Conservation (phyloP, 176 grass and related monocot species). For the Zea luxurians region DNA sequence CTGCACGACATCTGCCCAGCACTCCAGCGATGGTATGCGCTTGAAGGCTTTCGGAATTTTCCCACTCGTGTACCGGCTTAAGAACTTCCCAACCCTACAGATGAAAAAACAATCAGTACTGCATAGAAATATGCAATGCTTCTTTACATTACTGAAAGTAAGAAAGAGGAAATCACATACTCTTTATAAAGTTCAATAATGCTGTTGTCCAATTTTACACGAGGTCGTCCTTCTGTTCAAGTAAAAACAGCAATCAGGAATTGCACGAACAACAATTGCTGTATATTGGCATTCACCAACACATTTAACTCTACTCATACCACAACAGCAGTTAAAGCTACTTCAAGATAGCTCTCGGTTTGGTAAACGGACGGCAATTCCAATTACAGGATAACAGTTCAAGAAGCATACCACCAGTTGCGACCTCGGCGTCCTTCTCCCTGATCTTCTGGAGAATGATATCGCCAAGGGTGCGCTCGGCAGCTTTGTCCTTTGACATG, state of each 20-base stretch:
- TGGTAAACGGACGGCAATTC: neutral
- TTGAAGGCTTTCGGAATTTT: constrained; percentile 89
- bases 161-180: constrained; percentile 40
- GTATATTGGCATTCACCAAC: neutral
- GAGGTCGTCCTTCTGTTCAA: constrained; percentile 55
- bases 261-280: neutral
- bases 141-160: neutral
- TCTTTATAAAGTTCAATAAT: constrained; percentile 68
- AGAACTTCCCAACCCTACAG: constrained; percentile 71
- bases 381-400: neutral
- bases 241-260: constrained; percentile 18
- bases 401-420: constrained; percentile 40
- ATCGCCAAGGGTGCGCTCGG: constrained; percentile 63
- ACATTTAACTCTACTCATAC: neutral
- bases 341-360: neutral
- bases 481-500: constrained; percentile 57
- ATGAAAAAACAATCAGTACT: constrained; percentile 4
- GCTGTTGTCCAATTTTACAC: constrained; percentile 56
- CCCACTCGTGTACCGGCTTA: constrained; percentile 81
- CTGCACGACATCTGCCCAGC: constrained; percentile 79
- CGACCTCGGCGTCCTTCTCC: constrained; percentile 62
- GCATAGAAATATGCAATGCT: neutral
- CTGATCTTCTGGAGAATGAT: constrained; percentile 87
- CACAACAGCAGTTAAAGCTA: neutral
- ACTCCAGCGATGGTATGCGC: constrained; percentile 67